phyloP scores from a whole-genome alignment of 164 flowering plant genomes.

The Houttuynia cordata region DNA sequence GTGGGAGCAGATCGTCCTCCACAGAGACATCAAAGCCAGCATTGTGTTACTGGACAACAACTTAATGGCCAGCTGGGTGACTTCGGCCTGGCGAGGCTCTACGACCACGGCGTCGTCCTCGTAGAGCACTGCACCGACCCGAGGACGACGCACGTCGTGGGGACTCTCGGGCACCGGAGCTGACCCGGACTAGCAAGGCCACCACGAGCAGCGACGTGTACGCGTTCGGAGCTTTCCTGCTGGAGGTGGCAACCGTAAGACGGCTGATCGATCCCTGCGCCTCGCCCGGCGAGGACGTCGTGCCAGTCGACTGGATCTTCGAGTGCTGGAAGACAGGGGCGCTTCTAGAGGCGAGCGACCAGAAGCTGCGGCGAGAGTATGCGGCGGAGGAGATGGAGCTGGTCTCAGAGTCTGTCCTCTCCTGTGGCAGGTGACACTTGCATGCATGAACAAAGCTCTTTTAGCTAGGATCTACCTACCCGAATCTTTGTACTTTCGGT shows the following conservation, averaged over 20 bases:
- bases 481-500: no score
- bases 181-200: conserved; percentile 4
- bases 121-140: no score
- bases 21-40: conserved; percentile 12
- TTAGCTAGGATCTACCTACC: no score
- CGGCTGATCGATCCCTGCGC: not conserved
- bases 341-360: conserved; percentile 10
- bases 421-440: not conserved
- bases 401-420: not conserved
- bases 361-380: not conserved
- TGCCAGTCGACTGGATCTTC: conserved; percentile 7
- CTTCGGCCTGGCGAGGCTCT: conserved; percentile 10
- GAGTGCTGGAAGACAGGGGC: conserved; percentile 6
- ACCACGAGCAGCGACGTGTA: conserved; percentile 5
- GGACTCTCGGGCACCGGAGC: conserved; percentile 14
- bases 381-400: conserved; percentile 11
- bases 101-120: conserved; percentile 12
- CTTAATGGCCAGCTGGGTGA: conserved; percentile 6
- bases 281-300: conserved; percentile 1
- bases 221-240: conserved; percentile 5
- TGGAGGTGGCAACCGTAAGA: conserved; percentile 10
- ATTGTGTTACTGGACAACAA: conserved; percentile 6
- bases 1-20: conserved; percentile 8
- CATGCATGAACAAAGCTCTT: no score
- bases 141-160: conserved; percentile 6